Evolutionary conservation across 768 basidiomycete species (phyloP).

Genomic region (Melanogaster broomeanus): DNA sequence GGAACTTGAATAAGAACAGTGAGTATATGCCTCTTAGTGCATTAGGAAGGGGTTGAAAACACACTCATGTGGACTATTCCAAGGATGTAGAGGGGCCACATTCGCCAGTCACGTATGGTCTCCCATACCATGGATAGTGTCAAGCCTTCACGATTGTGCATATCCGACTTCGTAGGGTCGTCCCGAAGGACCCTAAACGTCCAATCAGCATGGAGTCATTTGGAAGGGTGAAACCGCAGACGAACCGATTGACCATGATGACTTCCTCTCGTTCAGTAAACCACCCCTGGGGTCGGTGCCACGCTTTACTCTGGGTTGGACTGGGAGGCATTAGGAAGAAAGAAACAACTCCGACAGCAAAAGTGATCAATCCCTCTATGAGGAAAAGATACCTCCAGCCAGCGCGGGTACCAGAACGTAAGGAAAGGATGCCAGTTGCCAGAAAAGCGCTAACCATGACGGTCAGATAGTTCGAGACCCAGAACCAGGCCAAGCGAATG

Average conservation of each 20-base stretch:
- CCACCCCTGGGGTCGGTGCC: constrained; percentile 65
- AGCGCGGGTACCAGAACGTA: constrained; percentile 29
- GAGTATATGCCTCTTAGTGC: neutral
- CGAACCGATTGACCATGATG: constrained; percentile 50
- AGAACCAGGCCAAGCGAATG: constrained; percentile 65
- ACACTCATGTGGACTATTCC: constrained; percentile 45
- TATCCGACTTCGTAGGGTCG: constrained; percentile 64
- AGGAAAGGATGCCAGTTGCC: constrained; percentile 59
- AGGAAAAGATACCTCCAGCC: constrained; percentile 48
- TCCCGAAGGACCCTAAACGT: constrained; percentile 56
- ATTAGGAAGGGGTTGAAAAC: constrained; percentile 8
- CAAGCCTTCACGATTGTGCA: constrained; percentile 71
- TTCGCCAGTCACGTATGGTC: constrained; percentile 59
- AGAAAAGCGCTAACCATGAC: constrained; percentile 62
- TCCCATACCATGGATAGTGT: constrained; percentile 50
- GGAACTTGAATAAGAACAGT: constrained; percentile 43
- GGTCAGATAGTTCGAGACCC: constrained; percentile 59
- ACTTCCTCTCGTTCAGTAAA: constrained; percentile 62
- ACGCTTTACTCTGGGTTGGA: constrained; percentile 57
- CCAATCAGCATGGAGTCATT: neutral
- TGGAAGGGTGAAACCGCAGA: neutral
- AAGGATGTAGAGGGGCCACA: constrained; percentile 69
- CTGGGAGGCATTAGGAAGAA: constrained; percentile 64
- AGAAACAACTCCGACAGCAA: constrained; percentile 51
- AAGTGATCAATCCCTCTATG: constrained; percentile 47